phyloP scores from a whole-genome alignment of 148 eudicot species.

The Rhododendron griersonianum region DNA sequence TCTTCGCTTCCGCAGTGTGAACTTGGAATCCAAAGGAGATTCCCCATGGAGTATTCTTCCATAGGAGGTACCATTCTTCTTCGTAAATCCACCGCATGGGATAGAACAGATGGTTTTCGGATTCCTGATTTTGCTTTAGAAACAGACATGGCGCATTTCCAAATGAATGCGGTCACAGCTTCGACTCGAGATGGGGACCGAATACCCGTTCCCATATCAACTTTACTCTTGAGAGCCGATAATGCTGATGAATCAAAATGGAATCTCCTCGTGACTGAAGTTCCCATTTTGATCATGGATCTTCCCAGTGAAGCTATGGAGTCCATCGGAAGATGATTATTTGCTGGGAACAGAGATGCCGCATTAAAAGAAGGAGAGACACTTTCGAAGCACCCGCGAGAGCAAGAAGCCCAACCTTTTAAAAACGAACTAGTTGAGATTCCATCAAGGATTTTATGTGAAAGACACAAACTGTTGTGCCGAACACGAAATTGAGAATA shows the following conservation, averaged over 20 bases:
- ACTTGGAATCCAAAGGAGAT: conserved; percentile 20
- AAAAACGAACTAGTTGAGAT: conserved; percentile 15
- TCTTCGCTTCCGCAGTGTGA: conserved; percentile 4
- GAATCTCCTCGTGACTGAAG: conserved; percentile 10
- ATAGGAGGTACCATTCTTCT: conserved; percentile 15
- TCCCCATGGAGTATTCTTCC: conserved; percentile 15
- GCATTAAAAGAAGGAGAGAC: background rate
- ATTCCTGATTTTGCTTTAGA: conserved; percentile 1
- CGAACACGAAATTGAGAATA: too few relatives aligned
- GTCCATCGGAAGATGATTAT: conserved; percentile 6
- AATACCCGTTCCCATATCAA: background rate
- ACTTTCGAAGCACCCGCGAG: conserved; percentile 1
- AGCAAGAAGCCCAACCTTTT: conserved; percentile 20
- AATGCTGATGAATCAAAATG: conserved; percentile 9
- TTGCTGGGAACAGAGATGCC: conserved; percentile 15
- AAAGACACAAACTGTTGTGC: conserved; percentile 18
- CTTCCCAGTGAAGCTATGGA: conserved; percentile 13
- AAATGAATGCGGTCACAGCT: conserved; percentile 19
- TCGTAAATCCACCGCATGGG: conserved; percentile 22
- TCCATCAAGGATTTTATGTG: conserved; percentile 21
- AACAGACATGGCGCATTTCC: conserved; percentile 14
- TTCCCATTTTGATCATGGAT: conserved; percentile 16
- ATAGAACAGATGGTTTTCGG: conserved; percentile 10
- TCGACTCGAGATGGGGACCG: conserved; percentile 17
- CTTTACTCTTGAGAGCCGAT: conserved; percentile 8